These are phyloP conservation scores for Suhomyces xylopsoci DNA, from an alignment of 805 yeast species.

Conservation along the genomic window DNA sequence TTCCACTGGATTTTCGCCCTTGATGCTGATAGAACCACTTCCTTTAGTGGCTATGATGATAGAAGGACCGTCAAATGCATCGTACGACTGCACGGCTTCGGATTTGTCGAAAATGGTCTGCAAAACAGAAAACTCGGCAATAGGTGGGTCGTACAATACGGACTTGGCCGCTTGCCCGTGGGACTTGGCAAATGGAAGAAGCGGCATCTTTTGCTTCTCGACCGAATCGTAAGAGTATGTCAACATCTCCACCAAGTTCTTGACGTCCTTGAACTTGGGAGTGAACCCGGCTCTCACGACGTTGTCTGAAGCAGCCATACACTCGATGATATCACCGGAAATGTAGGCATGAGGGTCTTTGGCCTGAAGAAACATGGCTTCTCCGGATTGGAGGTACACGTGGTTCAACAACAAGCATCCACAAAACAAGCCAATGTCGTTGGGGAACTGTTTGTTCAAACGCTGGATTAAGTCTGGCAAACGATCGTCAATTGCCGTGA, in stretches of 20 bases:
- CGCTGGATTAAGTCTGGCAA: constrained; percentile 74
- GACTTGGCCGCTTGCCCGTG: constrained; percentile 61
- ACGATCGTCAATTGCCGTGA: constrained; percentile 44
- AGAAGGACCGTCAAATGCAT: constrained; percentile 80
- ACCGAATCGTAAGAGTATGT: constrained; percentile 88
- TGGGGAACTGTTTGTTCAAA: constrained; percentile 84
- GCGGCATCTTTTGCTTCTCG: constrained; percentile 87
- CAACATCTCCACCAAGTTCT: constrained; percentile 83
- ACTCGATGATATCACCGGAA: constrained; percentile 95
- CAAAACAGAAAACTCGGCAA: constrained; percentile 92
- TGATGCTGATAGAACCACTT: constrained; percentile 53
- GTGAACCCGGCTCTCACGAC: constrained; percentile 99
- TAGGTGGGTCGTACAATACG: constrained; percentile 88
- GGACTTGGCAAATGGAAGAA: constrained; percentile 54
- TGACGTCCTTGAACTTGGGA: constrained; percentile 97
- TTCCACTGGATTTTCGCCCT: constrained; percentile 33
- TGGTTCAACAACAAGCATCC: constrained; percentile 93
- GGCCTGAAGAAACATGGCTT: constrained; percentile 95
- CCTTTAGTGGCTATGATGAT: constrained; percentile 84
- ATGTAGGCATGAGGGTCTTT: constrained; percentile 98
- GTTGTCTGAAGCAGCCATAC: constrained; percentile 99
- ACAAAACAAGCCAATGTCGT: constrained; percentile 92
- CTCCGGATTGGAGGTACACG: constrained; percentile 77
- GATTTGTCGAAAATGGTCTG: constrained; percentile 62
- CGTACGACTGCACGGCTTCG: constrained; percentile 52